phyloP scores from a whole-genome alignment of 192 early-diverging fungal genomes.

The Umbelopsis sp. region DNA sequence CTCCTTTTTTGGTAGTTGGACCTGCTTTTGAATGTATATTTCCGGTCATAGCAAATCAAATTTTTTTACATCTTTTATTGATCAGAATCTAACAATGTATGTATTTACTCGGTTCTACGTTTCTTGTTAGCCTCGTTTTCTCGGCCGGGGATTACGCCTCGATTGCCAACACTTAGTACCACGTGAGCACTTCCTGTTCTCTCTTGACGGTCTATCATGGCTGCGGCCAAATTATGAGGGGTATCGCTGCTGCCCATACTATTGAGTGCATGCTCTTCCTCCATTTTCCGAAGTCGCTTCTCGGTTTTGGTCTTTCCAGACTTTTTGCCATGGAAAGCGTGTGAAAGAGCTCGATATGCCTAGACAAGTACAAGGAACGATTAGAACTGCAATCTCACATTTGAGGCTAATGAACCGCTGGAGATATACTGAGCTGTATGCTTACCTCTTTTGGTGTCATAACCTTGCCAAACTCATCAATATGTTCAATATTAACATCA shows the following conservation, averaged over 20 bases:
- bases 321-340: conserved; percentile 94
- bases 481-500: conserved; percentile 86
- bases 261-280: conserved; percentile 78
- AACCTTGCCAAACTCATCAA: conserved; percentile 83
- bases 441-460: conserved; percentile 83
- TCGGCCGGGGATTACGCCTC: conserved; percentile 47
- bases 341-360: conserved; percentile 88
- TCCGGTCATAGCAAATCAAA: too few species aligned
- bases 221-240: conserved; percentile 74
- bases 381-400: neutral
- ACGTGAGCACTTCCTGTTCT: conserved; percentile 76
- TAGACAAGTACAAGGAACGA: conserved; percentile 25
- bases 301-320: conserved; percentile 96
- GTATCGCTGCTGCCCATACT: conserved; percentile 75
- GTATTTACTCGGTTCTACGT: conserved; percentile 3
- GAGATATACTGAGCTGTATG: neutral
- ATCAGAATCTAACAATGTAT: too few species aligned
- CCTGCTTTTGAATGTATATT: too few species aligned
- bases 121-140: neutral
- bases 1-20: too few species aligned
- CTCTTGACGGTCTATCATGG: conserved; percentile 72
- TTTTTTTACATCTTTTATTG: too few species aligned
- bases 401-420: neutral
- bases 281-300: conserved; percentile 78
- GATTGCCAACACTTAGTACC: conserved; percentile 79